Conservation (phyloP, 331 rosid species). For the Malus hybrid region DNA sequence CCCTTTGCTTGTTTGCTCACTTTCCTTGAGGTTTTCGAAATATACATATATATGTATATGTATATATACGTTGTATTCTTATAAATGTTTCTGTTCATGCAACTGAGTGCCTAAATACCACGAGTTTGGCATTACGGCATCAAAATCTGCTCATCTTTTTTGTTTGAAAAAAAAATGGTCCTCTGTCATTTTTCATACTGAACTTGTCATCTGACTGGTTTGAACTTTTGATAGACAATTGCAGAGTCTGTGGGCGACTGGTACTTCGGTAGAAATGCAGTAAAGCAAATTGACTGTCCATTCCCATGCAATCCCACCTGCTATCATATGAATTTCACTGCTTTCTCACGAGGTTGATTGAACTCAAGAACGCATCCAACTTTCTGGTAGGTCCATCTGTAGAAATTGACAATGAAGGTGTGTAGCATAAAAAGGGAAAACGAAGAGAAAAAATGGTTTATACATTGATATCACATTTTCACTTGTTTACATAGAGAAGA, state of each 20-base stretch:
- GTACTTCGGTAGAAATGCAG: slow-evolving; percentile 47
- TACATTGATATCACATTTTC: too few species aligned
- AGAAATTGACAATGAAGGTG: not conserved
- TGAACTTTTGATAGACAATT: slow-evolving; percentile 54
- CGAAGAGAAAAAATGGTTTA: not conserved
- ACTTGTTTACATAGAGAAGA: too few species aligned
- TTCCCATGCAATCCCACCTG: slow-evolving; percentile 94
- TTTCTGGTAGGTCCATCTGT: not conserved
- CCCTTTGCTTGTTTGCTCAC: too few species aligned
- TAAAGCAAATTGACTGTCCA: slow-evolving; percentile 72
- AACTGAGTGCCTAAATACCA: not conserved
- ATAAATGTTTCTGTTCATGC: not conserved
- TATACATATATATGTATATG: too few species aligned
- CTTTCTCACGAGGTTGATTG: slow-evolving; percentile 28
- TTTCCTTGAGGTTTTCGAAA: too few species aligned
- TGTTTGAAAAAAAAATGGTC: not conserved
- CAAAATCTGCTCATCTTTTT: not conserved
- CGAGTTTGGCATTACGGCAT: not conserved
- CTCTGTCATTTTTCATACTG: not conserved
- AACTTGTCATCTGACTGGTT: not conserved
- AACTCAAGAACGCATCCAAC: not conserved
- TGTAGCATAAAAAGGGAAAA: not conserved
- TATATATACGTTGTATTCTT: too few species aligned
- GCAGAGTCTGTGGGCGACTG: slow-evolving; percentile 88
- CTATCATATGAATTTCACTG: slow-evolving; percentile 28